These are phyloP conservation scores for Sclerotinia borealis DNA, from an alignment of 2,329 filamentous ascomycete species.

Conservation along the genomic window DNA sequence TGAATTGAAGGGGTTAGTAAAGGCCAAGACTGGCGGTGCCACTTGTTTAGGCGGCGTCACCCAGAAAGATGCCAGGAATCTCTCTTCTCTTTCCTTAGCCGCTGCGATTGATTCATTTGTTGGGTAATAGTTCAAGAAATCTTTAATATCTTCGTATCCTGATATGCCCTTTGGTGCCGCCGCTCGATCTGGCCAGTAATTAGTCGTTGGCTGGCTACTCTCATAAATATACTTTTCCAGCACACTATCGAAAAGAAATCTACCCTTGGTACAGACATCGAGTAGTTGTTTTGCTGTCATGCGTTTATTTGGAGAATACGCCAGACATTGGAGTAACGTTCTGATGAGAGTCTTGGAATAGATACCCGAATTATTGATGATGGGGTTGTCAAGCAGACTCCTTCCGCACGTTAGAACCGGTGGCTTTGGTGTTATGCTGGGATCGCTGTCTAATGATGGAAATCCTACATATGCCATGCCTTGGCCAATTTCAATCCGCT, in stretches of 20 bases:
- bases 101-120: not conserved
- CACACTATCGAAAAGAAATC: not conserved
- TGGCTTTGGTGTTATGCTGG: no score
- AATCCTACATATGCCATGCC: not conserved
- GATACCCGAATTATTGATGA: not conserved
- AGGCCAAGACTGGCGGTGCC: not conserved
- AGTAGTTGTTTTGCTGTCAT: not conserved
- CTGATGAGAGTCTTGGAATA: not conserved
- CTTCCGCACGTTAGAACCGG: not conserved
- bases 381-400: not conserved
- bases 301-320: not conserved
- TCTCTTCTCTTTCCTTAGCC: not conserved
- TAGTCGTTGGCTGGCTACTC: not conserved
- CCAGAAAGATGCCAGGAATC: not conserved
- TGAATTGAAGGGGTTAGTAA: not conserved
- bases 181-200: not conserved
- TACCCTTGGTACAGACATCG: not conserved
- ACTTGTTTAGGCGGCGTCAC: not conserved
- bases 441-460: not conserved
- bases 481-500: not conserved
- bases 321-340: not conserved
- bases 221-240: not conserved
- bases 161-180: not conserved
- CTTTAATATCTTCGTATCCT: not conserved
- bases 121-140: not conserved